Conservation (phyloP, 768 basidiomycete species). For the Termitomyces sp. region DNA sequence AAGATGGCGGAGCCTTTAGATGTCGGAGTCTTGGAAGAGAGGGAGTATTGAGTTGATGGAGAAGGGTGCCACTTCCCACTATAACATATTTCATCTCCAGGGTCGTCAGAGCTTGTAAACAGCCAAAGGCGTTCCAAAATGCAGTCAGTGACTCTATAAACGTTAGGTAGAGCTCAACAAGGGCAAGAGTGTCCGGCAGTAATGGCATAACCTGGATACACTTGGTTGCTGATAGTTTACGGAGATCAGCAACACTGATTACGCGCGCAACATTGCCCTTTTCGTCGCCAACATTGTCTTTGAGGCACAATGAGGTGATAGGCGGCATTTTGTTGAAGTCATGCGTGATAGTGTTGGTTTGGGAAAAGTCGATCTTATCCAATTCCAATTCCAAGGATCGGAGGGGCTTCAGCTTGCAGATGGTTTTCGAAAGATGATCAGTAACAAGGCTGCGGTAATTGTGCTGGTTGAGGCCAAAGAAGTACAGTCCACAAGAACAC, state of each 20-base stretch:
- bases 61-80: neutral
- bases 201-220: neutral
- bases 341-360: neutral
- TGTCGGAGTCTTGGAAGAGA: slow-evolving; percentile 7
- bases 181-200: neutral
- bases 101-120: neutral
- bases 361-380: neutral
- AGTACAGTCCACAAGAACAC: slow-evolving; percentile 12
- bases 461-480: neutral
- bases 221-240: neutral
- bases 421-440: slow-evolving; percentile 6
- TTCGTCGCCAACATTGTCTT: neutral
- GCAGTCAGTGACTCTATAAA: neutral
- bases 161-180: neutral
- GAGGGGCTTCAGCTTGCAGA: slow-evolving; percentile 7
- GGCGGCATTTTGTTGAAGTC: neutral
- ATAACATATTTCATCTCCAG: neutral
- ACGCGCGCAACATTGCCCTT: neutral
- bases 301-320: slow-evolving; percentile 4
- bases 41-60: neutral
- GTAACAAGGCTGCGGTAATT: slow-evolving; percentile 7
- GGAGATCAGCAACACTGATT: neutral
- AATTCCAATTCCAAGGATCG: neutral
- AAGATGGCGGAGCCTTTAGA: slow-evolving; percentile 1
- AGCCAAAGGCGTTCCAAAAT: slow-evolving; percentile 4